A percentile compares a stretch with the other conserved stretches of the same genome.
These are phyloP conservation scores for Pythium insidiosum DNA, from an alignment of 352 stramenopile genomes.

Conservation along the genomic window DNA sequence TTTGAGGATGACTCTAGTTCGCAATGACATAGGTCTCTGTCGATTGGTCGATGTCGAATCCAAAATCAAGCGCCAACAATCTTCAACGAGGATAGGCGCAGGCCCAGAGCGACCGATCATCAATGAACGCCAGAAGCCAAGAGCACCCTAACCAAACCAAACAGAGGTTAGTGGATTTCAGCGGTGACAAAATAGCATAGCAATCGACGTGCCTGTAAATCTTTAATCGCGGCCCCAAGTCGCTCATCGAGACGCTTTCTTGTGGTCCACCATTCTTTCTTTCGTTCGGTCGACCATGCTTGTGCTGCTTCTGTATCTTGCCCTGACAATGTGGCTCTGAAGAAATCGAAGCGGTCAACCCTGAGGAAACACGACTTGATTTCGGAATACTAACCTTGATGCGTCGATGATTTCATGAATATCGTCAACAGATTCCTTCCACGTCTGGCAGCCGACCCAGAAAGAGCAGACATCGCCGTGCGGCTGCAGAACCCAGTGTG, in stretches of 20 bases:
- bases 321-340: conserved; percentile 49
- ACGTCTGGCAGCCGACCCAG: conserved; percentile 29
- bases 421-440: conserved; percentile 28
- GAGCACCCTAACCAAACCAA: not conserved
- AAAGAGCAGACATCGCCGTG: conserved; percentile 43
- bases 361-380: not conserved
- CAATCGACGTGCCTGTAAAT: conserved; percentile 37
- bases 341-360: not conserved
- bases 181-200: conserved; percentile 4
- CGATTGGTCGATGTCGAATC: conserved; percentile 1
- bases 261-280: conserved; percentile 74
- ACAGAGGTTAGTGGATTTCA: no score
- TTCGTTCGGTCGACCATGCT: conserved; percentile 45
- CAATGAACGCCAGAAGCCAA: conserved; percentile 15
- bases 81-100: not conserved
- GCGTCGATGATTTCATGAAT: conserved; percentile 39
- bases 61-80: not conserved
- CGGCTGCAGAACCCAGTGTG: conserved; percentile 25
- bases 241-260: conserved; percentile 47
- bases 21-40: not conserved
- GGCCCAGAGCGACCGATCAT: not conserved
- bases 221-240: conserved; percentile 26
- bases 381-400: conserved; percentile 34
- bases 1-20: conserved; percentile 6
- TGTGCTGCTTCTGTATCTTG: conserved; percentile 43